Base-by-base conservation (phyloP, 2,329 filamentous ascomycete genomes). In the Fusarium musae region DNA sequence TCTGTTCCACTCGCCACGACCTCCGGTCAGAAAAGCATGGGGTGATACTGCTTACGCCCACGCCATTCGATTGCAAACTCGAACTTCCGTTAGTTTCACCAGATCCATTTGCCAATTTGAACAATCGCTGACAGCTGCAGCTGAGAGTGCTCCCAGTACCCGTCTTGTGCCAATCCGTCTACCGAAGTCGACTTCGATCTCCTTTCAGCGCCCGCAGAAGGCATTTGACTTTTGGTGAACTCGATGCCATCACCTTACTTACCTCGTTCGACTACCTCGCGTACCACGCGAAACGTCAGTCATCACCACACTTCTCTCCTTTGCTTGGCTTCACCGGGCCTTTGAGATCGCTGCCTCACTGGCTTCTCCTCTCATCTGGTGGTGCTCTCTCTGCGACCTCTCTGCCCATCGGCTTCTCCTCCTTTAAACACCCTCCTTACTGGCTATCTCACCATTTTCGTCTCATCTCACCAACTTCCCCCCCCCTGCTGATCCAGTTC, bases 21-120 rank as follows among this genome's bases (percentile, higher is more conserved):
- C 11, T 32, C 10, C 11, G 30, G 30, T 12, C 13, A 4, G 28
- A 21, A 16, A 4, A 1, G 44, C 44, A 0, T 47, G 9, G 2
- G 44, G 13, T 47, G 13, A 21, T 3, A 21, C 17, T 28, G 3
- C 17, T 28, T 21, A 2, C 6, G 7, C 15, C 6, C 44, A n/a
- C 19, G 2, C 13, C 6, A 11, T 30, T 46, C 8, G 5, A 21
- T 17, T 46, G 5, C 12, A 46, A 5, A 6, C 11, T 9, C 9
- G 26, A 26, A 26, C 26, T 26, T 26, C 17, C 11, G 17, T 15
- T 10, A 16, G 19, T 30, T 21, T 46, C 28, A 16, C 26, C 13
- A 30, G 9, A 16, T 16, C 9, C 19, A 16, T 6, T 19, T 30
- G 11, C 19, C 10, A 11, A 19, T n/a, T 16, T 30, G 13, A 30